Evolutionary conservation across 2,329 filamentous ascomycete species (phyloP), one percentile per base, ranked within the genome.

Genomic region (Trichoderma polysporum): DNA sequence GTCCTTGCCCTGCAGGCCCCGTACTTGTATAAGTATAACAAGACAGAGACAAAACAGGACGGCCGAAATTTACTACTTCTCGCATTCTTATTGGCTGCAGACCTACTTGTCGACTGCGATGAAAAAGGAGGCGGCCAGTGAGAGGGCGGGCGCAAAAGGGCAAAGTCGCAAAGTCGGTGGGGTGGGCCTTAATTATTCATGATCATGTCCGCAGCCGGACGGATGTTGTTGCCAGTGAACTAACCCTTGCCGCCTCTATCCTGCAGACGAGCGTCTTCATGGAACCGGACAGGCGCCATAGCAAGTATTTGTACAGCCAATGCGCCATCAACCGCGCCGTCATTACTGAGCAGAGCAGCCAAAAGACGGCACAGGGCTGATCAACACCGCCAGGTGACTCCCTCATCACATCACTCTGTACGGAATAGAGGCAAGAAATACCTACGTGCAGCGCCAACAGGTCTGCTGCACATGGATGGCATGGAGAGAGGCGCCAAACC

Each of bases 191-290:
- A 33, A 63, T 61, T 63, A 45, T 63, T 49, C 60, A 63, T 39
- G 60, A 31, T 58, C 49, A 33, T 63, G 60, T 41, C 60, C 49
- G 35, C 60, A 63, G 60, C 60, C 60, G 60, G 60, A 63, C 60
- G 49, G 60, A 53, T 63, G 60, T 33, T 63, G 60, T 33, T 39
- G 47, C 59, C 59, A 62, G 59, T 27, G 35, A 39, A 35, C 4
- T n/a, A 33, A 29, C 52, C 49, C 60, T 41, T 63, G 57, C 49
- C 47, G 41, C n/a, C 41, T 19, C 47, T 25, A 50, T n/a, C n/a
- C n/a, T n/a, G n/a, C n/a, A 37, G 33, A 29, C 25, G 25, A 29
- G 47, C n/a, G n/a, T n/a, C n/a, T n/a, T 22, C n/a, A 17, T 45
- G 41, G 19, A 45, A 19, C 41, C 41, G 22, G 41, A 45, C 22